Base-by-base conservation (phyloP, 2,329 filamentous ascomycete species). In the Colletotrichum spinosum region DNA sequence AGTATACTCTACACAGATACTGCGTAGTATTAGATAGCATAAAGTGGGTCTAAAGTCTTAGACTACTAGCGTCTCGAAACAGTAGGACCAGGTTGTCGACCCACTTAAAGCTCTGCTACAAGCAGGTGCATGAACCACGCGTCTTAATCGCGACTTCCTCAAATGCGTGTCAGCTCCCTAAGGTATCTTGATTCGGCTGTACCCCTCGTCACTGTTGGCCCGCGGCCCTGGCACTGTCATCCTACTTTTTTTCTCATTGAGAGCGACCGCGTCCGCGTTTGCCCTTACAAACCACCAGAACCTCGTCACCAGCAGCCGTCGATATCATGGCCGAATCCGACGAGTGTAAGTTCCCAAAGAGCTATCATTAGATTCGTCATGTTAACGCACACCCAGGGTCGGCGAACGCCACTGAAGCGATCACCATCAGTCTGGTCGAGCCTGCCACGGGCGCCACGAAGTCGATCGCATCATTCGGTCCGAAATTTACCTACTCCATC, bases 401-500 rank as follows among this genome's bases (percentile, higher is more conserved):
- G 56, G 79, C 80, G 65, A 81, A 86, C 71, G 83, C 88, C 73
- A 90, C 86, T 70, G 85, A 91, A 70, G 88, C 88, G 61, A 75
- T 92, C 70, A 81, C 80, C 57, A 83, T 93, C 71, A 87, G 86
- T 56, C 82, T 92, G 41, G 79, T 87, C 15, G 80, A 81, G 45
- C 82, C 86, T 10, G 78, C 81, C 6, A 76, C 81, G 15, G 78
- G 78, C 8, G 81, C 82, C 69, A 74, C 86, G 54, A 87, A 86
- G 71, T 86, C 84, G 38, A 80, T 90, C 70, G 84, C 86, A 34
- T 86, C 87, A 35, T 98, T 99, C 77, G 85, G 92, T 67, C 97
- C 96, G 0, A 87, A 88, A 73, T 97, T 94, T 76, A 97, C 95
- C 15, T 97, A 98, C 77, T 83, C 93, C 1, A 91, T 99, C 69